Conservation (phyloP, 2,329 filamentous ascomycete genomes). For the Fusarium praegraminearum region DNA sequence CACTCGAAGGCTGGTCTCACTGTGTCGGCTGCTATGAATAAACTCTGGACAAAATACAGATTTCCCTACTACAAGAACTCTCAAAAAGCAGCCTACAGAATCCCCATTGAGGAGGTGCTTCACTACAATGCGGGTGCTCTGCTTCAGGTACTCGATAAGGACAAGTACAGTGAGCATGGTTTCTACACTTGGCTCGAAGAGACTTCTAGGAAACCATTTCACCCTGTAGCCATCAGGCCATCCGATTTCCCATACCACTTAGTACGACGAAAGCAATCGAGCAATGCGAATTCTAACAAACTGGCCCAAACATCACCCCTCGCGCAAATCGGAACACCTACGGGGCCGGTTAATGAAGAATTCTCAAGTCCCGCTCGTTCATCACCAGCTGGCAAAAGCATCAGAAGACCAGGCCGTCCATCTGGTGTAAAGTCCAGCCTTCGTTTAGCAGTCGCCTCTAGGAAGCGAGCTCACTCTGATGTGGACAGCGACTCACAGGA, state of each 20-base stretch:
- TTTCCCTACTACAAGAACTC: conserved; percentile 49
- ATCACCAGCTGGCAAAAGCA: conserved; percentile 50
- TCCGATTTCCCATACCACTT: conserved; percentile 49
- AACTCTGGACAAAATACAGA: conserved; percentile 51
- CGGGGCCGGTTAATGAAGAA: conserved; percentile 23
- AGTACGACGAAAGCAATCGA: conserved; percentile 41
- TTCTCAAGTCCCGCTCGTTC: conserved; percentile 38
- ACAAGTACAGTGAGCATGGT: conserved; percentile 50
- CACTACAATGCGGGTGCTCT: conserved; percentile 60
- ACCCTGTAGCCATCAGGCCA: conserved; percentile 45
- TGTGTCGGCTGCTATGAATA: conserved; percentile 41
- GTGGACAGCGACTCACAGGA: conserved; percentile 56
- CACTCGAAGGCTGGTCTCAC: conserved; percentile 44
- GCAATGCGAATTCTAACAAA: conserved; percentile 17
- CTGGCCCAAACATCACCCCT: conserved; percentile 5
- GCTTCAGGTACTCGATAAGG: conserved; percentile 50
- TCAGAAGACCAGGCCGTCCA: conserved; percentile 53
- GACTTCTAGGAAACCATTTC: conserved; percentile 46
- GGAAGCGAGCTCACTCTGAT: conserved; percentile 59
- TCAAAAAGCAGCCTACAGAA: conserved; percentile 53
- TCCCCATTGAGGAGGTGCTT: conserved; percentile 58
- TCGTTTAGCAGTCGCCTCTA: conserved; percentile 56
- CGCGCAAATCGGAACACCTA: conserved; percentile 3
- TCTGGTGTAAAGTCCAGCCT: conserved; percentile 61
- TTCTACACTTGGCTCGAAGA: conserved; percentile 54